Evolutionary conservation across 768 basidiomycete species (phyloP).

Genomic region (Suillus decipiens): DNA sequence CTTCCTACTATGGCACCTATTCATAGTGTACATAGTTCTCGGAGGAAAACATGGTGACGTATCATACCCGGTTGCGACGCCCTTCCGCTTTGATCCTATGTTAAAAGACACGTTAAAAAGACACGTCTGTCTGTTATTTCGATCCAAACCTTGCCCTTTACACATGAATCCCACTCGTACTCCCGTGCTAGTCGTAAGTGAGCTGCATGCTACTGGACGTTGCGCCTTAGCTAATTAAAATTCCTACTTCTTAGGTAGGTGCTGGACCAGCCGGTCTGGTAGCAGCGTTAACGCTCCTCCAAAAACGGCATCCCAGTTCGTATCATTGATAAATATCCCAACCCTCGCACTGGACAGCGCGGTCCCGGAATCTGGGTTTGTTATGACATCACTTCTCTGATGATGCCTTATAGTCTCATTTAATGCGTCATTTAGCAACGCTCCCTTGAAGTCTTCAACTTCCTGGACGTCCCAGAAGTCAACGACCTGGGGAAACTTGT

Average conservation of each 20-base stretch:
- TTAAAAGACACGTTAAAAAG: no score
- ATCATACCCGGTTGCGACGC: no score
- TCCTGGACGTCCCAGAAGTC: constrained; percentile 40
- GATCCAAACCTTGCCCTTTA: no score
- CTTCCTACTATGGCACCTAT: no score
- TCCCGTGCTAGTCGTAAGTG: no score
- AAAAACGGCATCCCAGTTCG: constrained; percentile 27
- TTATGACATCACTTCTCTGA: neutral
- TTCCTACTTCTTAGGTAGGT: constrained; percentile 37
- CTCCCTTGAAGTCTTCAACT: constrained; percentile 41
- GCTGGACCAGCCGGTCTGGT: constrained; percentile 50
- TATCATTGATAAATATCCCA: constrained; percentile 17
- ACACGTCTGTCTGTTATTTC: no score
- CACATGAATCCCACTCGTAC: no score
- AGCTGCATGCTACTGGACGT: no score
- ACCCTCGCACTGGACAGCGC: constrained; percentile 38
- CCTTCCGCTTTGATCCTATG: no score
- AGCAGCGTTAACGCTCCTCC: constrained; percentile 39
- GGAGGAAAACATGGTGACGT: no score
- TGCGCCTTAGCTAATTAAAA: neutral
- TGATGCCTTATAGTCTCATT: neutral
- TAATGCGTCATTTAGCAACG: constrained; percentile 35
- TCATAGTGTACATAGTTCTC: no score
- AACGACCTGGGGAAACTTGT: constrained; percentile 28
- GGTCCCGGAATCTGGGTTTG: constrained; percentile 40